phyloP scores from a whole-genome alignment of 805 yeast genomes.

The Wickerhamomyces sydowiorum region DNA sequence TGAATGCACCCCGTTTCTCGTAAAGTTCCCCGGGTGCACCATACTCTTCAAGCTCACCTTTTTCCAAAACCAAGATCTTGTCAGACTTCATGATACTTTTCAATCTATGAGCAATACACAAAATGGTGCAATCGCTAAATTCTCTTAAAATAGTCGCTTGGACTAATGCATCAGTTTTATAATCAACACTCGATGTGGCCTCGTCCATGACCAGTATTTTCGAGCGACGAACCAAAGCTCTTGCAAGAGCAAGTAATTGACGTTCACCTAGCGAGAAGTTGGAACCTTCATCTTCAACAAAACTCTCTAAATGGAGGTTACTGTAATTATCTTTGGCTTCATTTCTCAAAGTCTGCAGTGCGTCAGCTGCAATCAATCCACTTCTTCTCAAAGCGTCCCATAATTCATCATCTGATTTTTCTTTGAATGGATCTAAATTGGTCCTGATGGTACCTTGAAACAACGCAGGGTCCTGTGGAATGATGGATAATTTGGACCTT shows the following conservation, averaged over 20 bases:
- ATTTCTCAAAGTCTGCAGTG: constrained; percentile 19
- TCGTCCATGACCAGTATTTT: constrained; percentile 65
- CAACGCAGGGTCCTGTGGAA: constrained; percentile 75
- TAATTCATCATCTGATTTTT: constrained; percentile 47
- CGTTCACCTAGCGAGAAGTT: constrained; percentile 71
- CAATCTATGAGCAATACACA: constrained; percentile 70
- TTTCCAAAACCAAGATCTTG: constrained; percentile 51
- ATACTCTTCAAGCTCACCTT: constrained; percentile 48
- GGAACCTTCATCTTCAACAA: constrained; percentile 62
- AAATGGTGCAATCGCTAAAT: constrained; percentile 56
- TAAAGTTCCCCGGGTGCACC: constrained; percentile 48
- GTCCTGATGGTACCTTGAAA: constrained; percentile 63
- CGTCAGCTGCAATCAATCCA: constrained; percentile 41
- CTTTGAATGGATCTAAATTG: constrained; percentile 63
- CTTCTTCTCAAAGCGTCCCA: constrained; percentile 58
- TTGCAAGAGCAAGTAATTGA: constrained; percentile 61
- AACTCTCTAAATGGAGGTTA: constrained; percentile 57
- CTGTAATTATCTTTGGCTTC: constrained; percentile 20
- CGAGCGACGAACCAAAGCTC: constrained; percentile 62
- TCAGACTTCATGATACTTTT: constrained; percentile 57
- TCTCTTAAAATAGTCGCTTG: constrained; percentile 55
- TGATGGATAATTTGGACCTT: constrained; percentile 56
- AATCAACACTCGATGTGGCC: constrained; percentile 74
- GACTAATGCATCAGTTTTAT: constrained; percentile 63
- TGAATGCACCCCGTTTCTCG: constrained; percentile 39